Base-by-base conservation (phyloP, 1,284 basidiomycete species). In the Apiotrichum veenhuisii region DNA sequence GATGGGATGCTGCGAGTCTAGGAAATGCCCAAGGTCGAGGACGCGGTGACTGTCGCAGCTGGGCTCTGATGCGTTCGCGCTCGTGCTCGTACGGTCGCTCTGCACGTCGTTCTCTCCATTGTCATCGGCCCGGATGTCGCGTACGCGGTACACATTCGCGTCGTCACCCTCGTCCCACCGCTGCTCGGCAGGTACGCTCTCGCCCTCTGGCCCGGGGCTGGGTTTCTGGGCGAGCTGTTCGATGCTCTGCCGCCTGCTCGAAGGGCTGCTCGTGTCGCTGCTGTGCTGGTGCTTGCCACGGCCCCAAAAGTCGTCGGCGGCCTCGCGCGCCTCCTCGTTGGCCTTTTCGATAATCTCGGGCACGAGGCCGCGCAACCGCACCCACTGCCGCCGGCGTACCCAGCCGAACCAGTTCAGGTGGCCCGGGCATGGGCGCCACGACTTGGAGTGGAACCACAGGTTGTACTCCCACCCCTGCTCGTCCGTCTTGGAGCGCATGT, bases 401-500 rank as follows among this genome's bases (percentile, higher is more conserved):
- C 73, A 77, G 0, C 75, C 75, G 25, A 65, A 69, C 76, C 74
- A 76, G 11, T 75, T 75, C 8, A 69, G 42, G 10, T 45, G 40
- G 3, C 69, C 70, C 1, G 74, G 66, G 58, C 70, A 66, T 3
- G 62, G 55, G 5, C 58, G 63, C 76, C 76, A 77, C 2, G 68
- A 67, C 22, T 48, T 60, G 22, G 55, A 58, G 47, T 66, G 72
- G 59, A 77, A 77, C 59, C 70, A 71, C 26, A 67, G 67, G 55
- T 77, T 77, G 58, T 77, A 78, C 59, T 69, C 60, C 76, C 75
- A 78, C 17, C 77, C 77, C 22, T 66, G 65, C 54, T 78, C 76
- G 53, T 78, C 77, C 17, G 75, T 74, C 20, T 74, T 72, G 12
- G 58, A 54, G 1, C 72, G 67, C 76, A 78, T 78, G 57, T 77